phyloP scores from a whole-genome alignment of 768 basidiomycete species.

The Trametopsis cervina region DNA sequence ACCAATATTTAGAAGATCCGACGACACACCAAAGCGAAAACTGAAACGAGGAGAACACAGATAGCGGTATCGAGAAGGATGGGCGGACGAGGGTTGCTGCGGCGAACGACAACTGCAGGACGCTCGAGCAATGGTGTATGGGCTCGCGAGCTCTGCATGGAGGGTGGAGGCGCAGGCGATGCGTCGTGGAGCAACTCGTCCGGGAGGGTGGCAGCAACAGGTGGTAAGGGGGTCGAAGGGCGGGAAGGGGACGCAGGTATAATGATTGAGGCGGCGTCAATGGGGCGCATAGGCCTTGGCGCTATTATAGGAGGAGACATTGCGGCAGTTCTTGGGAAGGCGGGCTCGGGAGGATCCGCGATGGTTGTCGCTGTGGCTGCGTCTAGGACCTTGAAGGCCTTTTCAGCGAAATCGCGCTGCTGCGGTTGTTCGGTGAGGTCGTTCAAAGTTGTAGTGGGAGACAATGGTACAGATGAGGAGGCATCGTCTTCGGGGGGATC shows the following conservation, averaged over 20 bases:
- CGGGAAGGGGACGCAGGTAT: conserved; percentile 7
- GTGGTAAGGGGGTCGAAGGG: conserved; percentile 4
- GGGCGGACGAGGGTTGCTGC: conserved; percentile 36
- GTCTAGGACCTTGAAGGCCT: conserved; percentile 2
- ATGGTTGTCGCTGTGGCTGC: conserved; percentile 9
- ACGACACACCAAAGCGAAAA: conserved; percentile 61
- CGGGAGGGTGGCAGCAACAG: conserved; percentile 1
- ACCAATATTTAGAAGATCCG: conserved; percentile 33
- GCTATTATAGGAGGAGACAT: conserved; percentile 17
- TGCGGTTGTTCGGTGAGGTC: background rate
- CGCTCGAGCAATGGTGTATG: conserved; percentile 4
- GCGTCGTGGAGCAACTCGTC: background rate
- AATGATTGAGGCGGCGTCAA: conserved; percentile 16
- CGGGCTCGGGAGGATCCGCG: conserved; percentile 6
- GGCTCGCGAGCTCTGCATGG: background rate
- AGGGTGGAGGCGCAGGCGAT: background rate
- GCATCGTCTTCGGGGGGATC: conserved; percentile 37
- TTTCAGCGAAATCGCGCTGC: background rate
- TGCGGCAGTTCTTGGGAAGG: conserved; percentile 1
- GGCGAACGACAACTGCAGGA: background rate
- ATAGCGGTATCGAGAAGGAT: conserved; percentile 69
- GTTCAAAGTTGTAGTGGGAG: background rate
- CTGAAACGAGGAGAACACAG: conserved; percentile 60
- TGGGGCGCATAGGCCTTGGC: conserved; percentile 18
- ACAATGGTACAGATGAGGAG: background rate